Evolutionary conservation across 768 basidiomycete genomes (phyloP).

Genomic region (Mycena chlorophos): DNA sequence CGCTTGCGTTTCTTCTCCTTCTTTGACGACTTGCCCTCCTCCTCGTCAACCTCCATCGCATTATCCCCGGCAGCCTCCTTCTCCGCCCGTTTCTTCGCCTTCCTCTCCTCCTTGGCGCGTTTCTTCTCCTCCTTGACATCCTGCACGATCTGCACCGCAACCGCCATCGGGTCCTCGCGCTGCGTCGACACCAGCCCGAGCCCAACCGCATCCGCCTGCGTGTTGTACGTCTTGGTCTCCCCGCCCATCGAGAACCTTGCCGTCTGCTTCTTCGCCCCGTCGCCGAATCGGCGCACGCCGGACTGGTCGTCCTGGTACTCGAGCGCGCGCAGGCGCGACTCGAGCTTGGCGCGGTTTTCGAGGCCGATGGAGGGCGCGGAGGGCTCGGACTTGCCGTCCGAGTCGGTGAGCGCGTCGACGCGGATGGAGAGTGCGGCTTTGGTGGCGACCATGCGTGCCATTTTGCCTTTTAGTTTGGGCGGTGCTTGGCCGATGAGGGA

Average conservation of each 20-base stretch:
- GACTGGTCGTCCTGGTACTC: slow-evolving; percentile 79
- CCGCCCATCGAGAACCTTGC: slow-evolving; percentile 79
- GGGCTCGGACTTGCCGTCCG: slow-evolving; percentile 84
- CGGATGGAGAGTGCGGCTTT: slow-evolving; percentile 97
- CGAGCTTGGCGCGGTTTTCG: slow-evolving; percentile 92
- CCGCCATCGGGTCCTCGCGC: slow-evolving; percentile 71
- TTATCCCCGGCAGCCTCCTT: slow-evolving; percentile 37
- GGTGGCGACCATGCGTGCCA: slow-evolving; percentile 99
- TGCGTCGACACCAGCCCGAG: slow-evolving; percentile 86
- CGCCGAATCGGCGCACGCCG: slow-evolving; percentile 66
- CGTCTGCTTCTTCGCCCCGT: slow-evolving; percentile 62
- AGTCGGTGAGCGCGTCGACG: slow-evolving; percentile 93
- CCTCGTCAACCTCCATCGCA: slow-evolving; percentile 44
- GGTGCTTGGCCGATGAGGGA: slow-evolving; percentile 97
- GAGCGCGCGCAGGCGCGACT: slow-evolving; percentile 86
- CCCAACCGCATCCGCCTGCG: slow-evolving; percentile 77
- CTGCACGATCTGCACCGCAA: slow-evolving; percentile 69
- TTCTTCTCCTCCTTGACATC: slow-evolving; percentile 90
- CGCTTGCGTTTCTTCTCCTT: slow-evolving; percentile 47
- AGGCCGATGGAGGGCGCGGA: slow-evolving; percentile 85
- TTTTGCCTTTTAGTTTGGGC: slow-evolving; percentile 98
- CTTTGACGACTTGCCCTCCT: slow-evolving; percentile 31
- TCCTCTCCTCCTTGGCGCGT: slow-evolving; percentile 75
- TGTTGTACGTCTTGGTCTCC: slow-evolving; percentile 82
- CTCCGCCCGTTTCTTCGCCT: slow-evolving; percentile 66